These are phyloP conservation scores for Neocucurbitaria cava DNA, from an alignment of 2,329 filamentous ascomycete genomes.

Conservation along the genomic window DNA sequence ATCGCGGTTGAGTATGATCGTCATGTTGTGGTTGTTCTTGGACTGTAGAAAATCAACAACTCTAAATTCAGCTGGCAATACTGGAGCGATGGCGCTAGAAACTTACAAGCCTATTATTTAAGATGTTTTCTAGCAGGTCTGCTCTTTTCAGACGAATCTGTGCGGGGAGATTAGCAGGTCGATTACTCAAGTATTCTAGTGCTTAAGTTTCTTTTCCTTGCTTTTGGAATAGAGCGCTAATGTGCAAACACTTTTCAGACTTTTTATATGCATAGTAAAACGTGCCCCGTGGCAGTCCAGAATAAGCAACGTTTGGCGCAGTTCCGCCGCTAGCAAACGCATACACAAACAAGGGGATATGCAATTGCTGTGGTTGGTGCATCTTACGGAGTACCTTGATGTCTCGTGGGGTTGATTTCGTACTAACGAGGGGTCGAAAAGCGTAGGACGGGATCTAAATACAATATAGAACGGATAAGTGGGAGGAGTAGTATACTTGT, in stretches of 20 bases:
- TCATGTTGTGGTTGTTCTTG: background rate
- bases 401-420: slow-evolving; percentile 16
- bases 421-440: slow-evolving; percentile 3
- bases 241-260: background rate
- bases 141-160: too few relatives aligned
- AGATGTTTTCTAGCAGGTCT: too few relatives aligned
- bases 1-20: background rate
- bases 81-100: too few relatives aligned
- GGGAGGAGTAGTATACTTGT: background rate
- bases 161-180: too few relatives aligned
- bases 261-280: slow-evolving; percentile 4
- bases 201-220: background rate
- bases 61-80: too few relatives aligned
- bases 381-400: slow-evolving; percentile 31
- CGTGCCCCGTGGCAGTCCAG: background rate
- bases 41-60: too few relatives aligned
- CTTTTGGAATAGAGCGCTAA: background rate
- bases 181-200: background rate
- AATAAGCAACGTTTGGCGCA: background rate
- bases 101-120: too few relatives aligned
- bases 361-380: slow-evolving; percentile 19
- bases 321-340: slow-evolving; percentile 5
- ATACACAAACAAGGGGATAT: slow-evolving; percentile 10
- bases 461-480: slow-evolving; percentile 1
- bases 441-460: slow-evolving; percentile 9